Percentiles rank a stretch among this genome's conserved stretches.
Evolutionary conservation across 768 basidiomycete genomes (phyloP).

Genomic region (Termitomyces sp.): DNA sequence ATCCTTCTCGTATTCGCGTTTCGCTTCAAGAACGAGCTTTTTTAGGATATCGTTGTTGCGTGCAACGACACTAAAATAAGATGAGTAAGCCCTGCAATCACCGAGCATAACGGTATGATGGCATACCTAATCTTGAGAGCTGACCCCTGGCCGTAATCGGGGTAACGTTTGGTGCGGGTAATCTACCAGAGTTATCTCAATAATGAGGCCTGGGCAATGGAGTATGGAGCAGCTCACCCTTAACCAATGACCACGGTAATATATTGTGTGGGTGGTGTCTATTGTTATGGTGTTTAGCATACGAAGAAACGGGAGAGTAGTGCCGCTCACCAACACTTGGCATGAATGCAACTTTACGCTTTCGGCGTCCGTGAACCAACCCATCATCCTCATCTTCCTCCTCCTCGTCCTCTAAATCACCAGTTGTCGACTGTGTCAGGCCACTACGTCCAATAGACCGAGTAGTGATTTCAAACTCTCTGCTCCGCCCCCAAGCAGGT

Average conservation of each 20-base stretch:
- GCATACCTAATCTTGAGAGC: conserved; percentile 80
- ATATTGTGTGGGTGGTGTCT: conserved; percentile 89
- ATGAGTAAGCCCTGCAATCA: conserved; percentile 10
- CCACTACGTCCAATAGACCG: conserved; percentile 65
- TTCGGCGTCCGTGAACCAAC: conserved; percentile 68
- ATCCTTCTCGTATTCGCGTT: conserved; percentile 88
- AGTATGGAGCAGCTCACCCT: conserved; percentile 47
- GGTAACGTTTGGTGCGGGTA: conserved; percentile 74
- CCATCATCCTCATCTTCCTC: conserved; percentile 49
- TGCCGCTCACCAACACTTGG: conserved; percentile 69
- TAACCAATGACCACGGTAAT: conserved; percentile 88
- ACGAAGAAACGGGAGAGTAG: conserved; percentile 12
- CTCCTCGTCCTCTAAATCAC: conserved; percentile 80
- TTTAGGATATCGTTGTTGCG: conserved; percentile 87
- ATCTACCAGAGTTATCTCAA: conserved; percentile 45
- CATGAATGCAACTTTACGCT: conserved; percentile 81
- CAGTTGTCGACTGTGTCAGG: conserved; percentile 65
- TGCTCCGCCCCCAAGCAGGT: conserved; percentile 86
- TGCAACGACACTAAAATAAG: conserved; percentile 68
- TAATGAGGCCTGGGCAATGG: conserved; percentile 14
- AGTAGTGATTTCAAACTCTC: conserved; percentile 89
- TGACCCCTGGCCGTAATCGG: conserved; percentile 71
- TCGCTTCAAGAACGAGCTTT: conserved; percentile 82
- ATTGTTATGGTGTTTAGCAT: conserved; percentile 6
- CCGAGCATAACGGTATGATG: conserved; percentile 16